phyloP scores from a whole-genome alignment of 768 basidiomycete species.

The Mycena vitilis region DNA sequence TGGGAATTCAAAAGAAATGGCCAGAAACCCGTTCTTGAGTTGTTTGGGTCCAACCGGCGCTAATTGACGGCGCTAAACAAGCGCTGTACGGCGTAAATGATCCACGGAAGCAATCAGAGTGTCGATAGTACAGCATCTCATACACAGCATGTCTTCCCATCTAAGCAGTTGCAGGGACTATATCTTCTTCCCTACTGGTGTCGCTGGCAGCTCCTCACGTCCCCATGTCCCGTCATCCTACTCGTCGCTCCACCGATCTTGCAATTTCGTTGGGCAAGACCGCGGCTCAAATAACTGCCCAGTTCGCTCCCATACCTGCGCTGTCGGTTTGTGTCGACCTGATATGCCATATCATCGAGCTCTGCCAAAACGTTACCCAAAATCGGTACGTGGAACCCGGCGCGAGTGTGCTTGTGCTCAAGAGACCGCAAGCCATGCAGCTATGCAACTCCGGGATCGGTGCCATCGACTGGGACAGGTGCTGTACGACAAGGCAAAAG shows the following conservation, averaged over 20 bases:
- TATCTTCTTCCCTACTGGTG: not conserved
- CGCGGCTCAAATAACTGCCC: constrained; percentile 57
- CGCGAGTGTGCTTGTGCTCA: not conserved
- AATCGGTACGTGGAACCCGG: constrained; percentile 55
- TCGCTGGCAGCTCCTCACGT: not conserved
- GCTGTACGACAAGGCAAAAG: constrained; percentile 47
- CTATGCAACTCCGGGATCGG: constrained; percentile 58
- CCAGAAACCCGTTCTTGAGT: too few relatives aligned
- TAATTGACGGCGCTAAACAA: not conserved
- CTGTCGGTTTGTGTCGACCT: constrained; percentile 55
- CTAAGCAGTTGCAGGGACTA: not conserved
- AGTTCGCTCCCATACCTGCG: constrained; percentile 62
- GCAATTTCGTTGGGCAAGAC: constrained; percentile 45
- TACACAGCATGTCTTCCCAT: constrained; percentile 25
- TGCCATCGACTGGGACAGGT: constrained; percentile 56
- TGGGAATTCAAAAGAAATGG: too few relatives aligned
- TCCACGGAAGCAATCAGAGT: constrained; percentile 21
- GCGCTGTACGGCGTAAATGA: not conserved
- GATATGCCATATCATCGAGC: constrained; percentile 55
- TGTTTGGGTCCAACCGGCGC: too few relatives aligned
- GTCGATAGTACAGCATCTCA: constrained; percentile 17
- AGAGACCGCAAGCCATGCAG: constrained; percentile 48
- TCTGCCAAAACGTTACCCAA: constrained; percentile 58
- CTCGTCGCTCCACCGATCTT: constrained; percentile 19
- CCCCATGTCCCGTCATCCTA: constrained; percentile 2